Conservation (phyloP, 208 protist genomes). For the Kentomonas sorsogonicus region DNA sequence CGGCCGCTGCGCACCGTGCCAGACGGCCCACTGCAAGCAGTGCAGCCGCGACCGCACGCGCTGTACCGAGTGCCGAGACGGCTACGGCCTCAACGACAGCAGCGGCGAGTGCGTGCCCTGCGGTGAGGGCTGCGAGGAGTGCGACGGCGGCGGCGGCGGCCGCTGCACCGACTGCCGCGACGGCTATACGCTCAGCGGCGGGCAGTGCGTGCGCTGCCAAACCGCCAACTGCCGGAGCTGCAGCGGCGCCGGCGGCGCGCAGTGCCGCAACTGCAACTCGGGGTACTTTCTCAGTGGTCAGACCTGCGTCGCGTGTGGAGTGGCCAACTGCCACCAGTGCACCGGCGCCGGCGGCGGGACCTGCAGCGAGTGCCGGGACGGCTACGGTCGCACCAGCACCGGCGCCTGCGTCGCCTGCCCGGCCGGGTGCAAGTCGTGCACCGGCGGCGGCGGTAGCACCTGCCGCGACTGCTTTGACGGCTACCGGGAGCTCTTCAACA, state of each 20-base stretch:
- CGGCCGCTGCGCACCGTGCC: too few relatives aligned
- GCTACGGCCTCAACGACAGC: slow-evolving; percentile 1
- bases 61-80: neutral
- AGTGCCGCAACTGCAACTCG: neutral
- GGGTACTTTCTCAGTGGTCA: neutral
- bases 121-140: neutral
- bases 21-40: neutral
- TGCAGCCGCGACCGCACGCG: neutral
- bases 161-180: slow-evolving; percentile 1
- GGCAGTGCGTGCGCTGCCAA: neutral
- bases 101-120: neutral
- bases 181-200: neutral
- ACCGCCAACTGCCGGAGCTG: neutral
- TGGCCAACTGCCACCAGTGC: slow-evolving; percentile 1
- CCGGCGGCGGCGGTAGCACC: too few relatives aligned
- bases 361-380: neutral
- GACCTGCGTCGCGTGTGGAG: neutral
- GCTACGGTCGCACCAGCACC: slow-evolving; percentile 1
- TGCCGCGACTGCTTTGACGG: too few relatives aligned
- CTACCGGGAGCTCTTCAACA: neutral
- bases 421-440: too few relatives aligned
- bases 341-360: neutral
- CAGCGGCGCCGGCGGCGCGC: neutral
- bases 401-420: slow-evolving; percentile 2
- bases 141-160: neutral